These are phyloP conservation scores for Hymenoscyphus linearis DNA, from an alignment of 2,329 filamentous ascomycete genomes.

Conservation along the genomic window DNA sequence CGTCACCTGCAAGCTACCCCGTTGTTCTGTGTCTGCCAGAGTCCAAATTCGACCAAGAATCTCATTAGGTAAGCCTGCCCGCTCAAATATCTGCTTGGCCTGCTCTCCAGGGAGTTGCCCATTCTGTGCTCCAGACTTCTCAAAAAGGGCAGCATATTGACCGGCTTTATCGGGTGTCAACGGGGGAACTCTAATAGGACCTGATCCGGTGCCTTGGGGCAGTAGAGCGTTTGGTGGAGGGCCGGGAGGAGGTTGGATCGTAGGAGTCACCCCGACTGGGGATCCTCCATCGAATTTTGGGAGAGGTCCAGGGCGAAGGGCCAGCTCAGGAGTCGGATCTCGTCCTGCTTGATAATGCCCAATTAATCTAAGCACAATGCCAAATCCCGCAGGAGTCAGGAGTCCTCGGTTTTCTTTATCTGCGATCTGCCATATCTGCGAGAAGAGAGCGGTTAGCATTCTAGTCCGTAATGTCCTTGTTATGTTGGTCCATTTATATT, in stretches of 20 bases:
- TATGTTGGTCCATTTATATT: not conserved
- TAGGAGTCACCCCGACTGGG: conserved; percentile 33
- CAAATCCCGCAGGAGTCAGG: conserved; percentile 87
- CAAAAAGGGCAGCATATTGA: conserved; percentile 86
- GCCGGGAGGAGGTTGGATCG: conserved; percentile 45
- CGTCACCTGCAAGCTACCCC: conserved; percentile 76
- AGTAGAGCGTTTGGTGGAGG: conserved; percentile 40
- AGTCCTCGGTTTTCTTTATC: conserved; percentile 95
- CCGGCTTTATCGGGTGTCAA: conserved; percentile 82
- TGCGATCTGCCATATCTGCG: conserved; percentile 96
- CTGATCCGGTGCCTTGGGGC: conserved; percentile 55
- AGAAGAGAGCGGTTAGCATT: conserved; percentile 21
- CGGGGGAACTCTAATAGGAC: conserved; percentile 79
- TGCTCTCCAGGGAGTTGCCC: conserved; percentile 77
- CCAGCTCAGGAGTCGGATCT: conserved; percentile 74
- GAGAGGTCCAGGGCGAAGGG: conserved; percentile 79
- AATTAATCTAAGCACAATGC: conserved; percentile 87
- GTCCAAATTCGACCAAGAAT: conserved; percentile 94
- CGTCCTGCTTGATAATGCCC: conserved; percentile 89
- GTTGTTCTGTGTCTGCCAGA: conserved; percentile 87
- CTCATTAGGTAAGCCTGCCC: conserved; percentile 84
- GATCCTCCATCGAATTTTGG: conserved; percentile 83
- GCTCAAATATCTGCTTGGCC: conserved; percentile 92
- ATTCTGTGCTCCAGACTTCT: conserved; percentile 74
- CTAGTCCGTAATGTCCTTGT: not conserved